Evolutionary conservation across 768 basidiomycete genomes (phyloP).

Genomic region (Pleurotus sapidus): DNA sequence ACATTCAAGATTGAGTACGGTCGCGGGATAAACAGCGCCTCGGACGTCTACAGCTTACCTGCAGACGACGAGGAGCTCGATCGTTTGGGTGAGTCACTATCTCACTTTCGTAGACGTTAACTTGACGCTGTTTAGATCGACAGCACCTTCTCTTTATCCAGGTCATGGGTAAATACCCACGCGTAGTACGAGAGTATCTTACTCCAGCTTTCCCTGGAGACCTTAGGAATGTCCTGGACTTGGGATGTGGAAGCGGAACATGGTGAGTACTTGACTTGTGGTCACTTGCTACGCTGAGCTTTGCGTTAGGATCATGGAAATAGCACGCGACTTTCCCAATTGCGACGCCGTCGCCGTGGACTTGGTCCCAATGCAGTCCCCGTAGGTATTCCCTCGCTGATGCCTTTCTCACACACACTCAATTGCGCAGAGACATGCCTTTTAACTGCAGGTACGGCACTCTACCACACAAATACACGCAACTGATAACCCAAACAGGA

Average conservation of each 20-base stretch:
- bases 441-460: slow-evolving; percentile 58
- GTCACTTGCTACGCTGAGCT: neutral
- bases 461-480: neutral
- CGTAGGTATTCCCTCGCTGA: slow-evolving; percentile 38
- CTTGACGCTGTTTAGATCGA: slow-evolving; percentile 41
- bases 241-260: slow-evolving; percentile 77
- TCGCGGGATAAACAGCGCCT: slow-evolving; percentile 70
- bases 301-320: slow-evolving; percentile 64
- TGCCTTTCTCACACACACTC: neutral
- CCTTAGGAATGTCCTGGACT: slow-evolving; percentile 63
- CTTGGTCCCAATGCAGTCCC: slow-evolving; percentile 74
- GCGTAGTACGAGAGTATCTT: slow-evolving; percentile 55
- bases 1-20: slow-evolving; percentile 68
- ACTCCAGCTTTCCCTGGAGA: slow-evolving; percentile 56
- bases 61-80: slow-evolving; percentile 77
- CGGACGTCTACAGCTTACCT: slow-evolving; percentile 74
- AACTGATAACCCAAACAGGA: slow-evolving; percentile 37
- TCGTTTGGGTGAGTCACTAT: slow-evolving; percentile 50
- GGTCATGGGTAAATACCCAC: slow-evolving; percentile 67
- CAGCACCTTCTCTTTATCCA: slow-evolving; percentile 66
- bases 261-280: slow-evolving; percentile 55
- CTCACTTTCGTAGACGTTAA: neutral
- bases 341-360: slow-evolving; percentile 72
- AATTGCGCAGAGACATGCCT: slow-evolving; percentile 52
- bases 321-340: slow-evolving; percentile 70